Percentiles rank a stretch among this genome's conserved stretches.
phyloP scores from a whole-genome alignment of 371 early-diverging fungal species.

The Actinomortierella ambigua region DNA sequence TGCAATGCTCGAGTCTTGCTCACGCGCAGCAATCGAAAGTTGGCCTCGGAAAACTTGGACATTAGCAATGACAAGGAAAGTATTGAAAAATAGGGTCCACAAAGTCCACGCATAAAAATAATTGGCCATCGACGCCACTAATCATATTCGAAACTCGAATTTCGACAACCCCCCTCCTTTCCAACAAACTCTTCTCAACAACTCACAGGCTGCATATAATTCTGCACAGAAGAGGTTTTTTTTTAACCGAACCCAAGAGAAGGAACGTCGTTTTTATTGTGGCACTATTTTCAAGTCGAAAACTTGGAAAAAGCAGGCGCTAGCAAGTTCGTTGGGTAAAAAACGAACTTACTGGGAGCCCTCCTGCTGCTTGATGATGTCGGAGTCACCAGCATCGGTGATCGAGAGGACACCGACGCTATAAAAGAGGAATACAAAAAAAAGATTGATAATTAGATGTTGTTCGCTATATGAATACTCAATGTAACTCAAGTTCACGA shows the following conservation, averaged over 20 bases:
- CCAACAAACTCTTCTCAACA: too few species aligned
- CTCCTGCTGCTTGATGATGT: conserved; percentile 48
- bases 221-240: too few species aligned
- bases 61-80: too few species aligned
- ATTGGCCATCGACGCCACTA: too few species aligned
- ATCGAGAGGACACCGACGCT: conserved; percentile 92
- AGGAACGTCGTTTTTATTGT: neutral
- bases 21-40: conserved; percentile 39
- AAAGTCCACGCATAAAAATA: too few species aligned
- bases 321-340: neutral
- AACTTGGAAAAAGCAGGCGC: neutral
- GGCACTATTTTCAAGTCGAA: neutral
- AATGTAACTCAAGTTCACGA: neutral
- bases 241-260: neutral
- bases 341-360: conserved; percentile 23
- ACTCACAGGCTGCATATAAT: too few species aligned
- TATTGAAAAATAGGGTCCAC: too few species aligned
- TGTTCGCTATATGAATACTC: neutral
- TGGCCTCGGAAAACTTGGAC: conserved; percentile 5
- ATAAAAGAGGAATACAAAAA: neutral
- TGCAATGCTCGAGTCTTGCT: conserved; percentile 28
- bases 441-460: neutral
- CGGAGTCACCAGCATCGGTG: conserved; percentile 96
- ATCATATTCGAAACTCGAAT: too few species aligned
- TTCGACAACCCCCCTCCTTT: too few species aligned